A percentile compares a stretch with the other conserved stretches of the same genome.
Conservation (phyloP, 768 basidiomycete genomes). For the Rhodocollybia butyracea region DNA sequence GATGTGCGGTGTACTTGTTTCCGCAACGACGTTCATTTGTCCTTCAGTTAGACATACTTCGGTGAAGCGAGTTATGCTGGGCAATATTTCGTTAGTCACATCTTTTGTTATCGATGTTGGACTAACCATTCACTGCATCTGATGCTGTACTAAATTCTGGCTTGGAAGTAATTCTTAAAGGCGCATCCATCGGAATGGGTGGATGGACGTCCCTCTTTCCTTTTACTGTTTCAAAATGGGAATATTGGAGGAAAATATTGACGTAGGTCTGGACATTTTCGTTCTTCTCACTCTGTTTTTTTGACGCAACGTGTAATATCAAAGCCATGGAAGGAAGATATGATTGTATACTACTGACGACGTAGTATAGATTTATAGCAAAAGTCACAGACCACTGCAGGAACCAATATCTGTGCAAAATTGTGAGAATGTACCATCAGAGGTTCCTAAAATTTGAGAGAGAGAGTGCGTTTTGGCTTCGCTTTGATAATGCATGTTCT, state of each 20-base stretch:
- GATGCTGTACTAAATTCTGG: slow-evolving; percentile 67
- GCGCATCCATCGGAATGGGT: slow-evolving; percentile 96
- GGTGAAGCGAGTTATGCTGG: slow-evolving; percentile 97
- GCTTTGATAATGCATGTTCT: not conserved
- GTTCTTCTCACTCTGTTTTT: slow-evolving; percentile 1
- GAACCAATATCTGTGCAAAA: slow-evolving; percentile 52
- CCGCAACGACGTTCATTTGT: not conserved
- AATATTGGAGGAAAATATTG: slow-evolving; percentile 67
- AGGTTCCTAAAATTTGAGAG: slow-evolving; percentile 39
- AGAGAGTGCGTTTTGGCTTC: slow-evolving; percentile 26
- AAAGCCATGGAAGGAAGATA: slow-evolving; percentile 61
- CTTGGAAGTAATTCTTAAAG: slow-evolving; percentile 62
- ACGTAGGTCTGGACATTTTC: slow-evolving; percentile 38
- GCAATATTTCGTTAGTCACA: slow-evolving; percentile 78
- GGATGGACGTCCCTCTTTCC: slow-evolving; percentile 91
- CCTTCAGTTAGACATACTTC: slow-evolving; percentile 75
- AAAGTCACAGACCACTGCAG: slow-evolving; percentile 38
- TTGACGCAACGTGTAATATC: not conserved
- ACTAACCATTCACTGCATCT: slow-evolving; percentile 39
- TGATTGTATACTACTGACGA: slow-evolving; percentile 51
- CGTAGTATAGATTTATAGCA: slow-evolving; percentile 50
- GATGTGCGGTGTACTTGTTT: slow-evolving; percentile 70
- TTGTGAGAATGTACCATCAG: slow-evolving; percentile 60
- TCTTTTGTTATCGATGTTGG: not conserved
- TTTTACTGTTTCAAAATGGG: slow-evolving; percentile 78